A percentile compares a stretch with the other conserved stretches of the same genome.
Evolutionary conservation across 768 basidiomycete species (phyloP).

Genomic region (Lentinula detonsa): DNA sequence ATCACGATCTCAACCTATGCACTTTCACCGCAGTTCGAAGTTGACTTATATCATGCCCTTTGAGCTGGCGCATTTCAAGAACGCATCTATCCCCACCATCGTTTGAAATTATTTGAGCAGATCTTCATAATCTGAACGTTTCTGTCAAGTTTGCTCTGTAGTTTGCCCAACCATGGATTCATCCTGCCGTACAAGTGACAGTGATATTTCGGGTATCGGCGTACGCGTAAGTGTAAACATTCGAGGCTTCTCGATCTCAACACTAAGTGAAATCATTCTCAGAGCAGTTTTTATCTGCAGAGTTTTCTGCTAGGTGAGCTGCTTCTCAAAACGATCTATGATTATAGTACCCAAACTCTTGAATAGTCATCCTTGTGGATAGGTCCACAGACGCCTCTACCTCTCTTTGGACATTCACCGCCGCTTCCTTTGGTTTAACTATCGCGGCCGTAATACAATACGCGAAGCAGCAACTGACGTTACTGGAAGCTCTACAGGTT

Average conservation of each 20-base stretch:
- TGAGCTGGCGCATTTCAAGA: too few species aligned
- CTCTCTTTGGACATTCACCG: slow-evolving; percentile 37
- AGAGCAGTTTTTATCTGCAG: slow-evolving; percentile 22
- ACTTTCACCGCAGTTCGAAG: too few species aligned
- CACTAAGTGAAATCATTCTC: not conserved
- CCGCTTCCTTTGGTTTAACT: slow-evolving; percentile 32
- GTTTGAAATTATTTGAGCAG: too few species aligned
- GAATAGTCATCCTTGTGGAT: slow-evolving; percentile 31
- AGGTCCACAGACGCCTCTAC: slow-evolving; percentile 31
- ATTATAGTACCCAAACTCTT: slow-evolving; percentile 15
- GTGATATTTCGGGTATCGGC: slow-evolving; percentile 3
- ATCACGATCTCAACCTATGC: too few species aligned
- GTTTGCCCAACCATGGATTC: not conserved
- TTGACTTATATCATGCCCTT: too few species aligned
- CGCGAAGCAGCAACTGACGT: slow-evolving; percentile 20
- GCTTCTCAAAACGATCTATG: slow-evolving; percentile 11
- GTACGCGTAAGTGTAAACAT: not conserved
- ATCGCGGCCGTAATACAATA: slow-evolving; percentile 30
- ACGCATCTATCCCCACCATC: too few species aligned
- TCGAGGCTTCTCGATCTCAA: not conserved
- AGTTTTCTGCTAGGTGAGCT: slow-evolving; percentile 18
- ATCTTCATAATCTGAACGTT: too few species aligned
- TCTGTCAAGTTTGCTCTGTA: too few species aligned
- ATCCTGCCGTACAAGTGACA: not conserved
- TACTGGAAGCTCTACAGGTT: slow-evolving; percentile 34